Evolutionary conservation across 2,329 filamentous ascomycete species (phyloP).

Genomic region (Neophaeococcomyces aloes): DNA sequence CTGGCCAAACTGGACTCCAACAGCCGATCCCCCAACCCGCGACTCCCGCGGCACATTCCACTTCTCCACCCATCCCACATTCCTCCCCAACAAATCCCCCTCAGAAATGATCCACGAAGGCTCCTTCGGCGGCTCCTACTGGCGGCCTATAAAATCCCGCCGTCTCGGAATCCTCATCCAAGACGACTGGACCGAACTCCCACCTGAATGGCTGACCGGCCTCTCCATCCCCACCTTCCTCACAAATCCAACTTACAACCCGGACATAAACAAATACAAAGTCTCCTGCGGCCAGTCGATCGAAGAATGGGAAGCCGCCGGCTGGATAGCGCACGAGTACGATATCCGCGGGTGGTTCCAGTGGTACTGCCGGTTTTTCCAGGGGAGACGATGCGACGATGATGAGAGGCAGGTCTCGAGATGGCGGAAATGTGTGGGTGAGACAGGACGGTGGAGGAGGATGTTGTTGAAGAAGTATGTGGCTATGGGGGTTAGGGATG

Average conservation of each 20-base stretch:
- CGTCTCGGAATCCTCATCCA: slow-evolving; percentile 33
- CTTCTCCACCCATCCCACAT: slow-evolving; percentile 36
- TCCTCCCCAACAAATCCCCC: slow-evolving; percentile 45
- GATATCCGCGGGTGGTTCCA: slow-evolving; percentile 49
- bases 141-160: slow-evolving; percentile 38
- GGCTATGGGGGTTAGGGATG: slow-evolving; percentile 37
- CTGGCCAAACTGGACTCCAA: slow-evolving; percentile 38
- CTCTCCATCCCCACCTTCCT: slow-evolving; percentile 32
- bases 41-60: slow-evolving; percentile 36
- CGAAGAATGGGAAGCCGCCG: slow-evolving; percentile 45
- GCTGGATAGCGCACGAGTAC: slow-evolving; percentile 45
- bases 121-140: slow-evolving; percentile 44
- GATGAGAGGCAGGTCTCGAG: slow-evolving; percentile 43
- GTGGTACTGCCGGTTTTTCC: slow-evolving; percentile 46
- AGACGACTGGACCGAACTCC: slow-evolving; percentile 40
- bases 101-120: slow-evolving; percentile 43
- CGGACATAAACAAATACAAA: slow-evolving; percentile 44
- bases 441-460: slow-evolving; percentile 41
- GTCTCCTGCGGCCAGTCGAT: slow-evolving; percentile 45
- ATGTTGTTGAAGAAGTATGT: slow-evolving; percentile 44
- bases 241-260: slow-evolving; percentile 33
- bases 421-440: slow-evolving; percentile 44
- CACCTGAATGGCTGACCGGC: slow-evolving; percentile 33
- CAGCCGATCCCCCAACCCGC: slow-evolving; percentile 32
- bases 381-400: slow-evolving; percentile 41